Evolutionary conservation across 176 grass and related monocot genomes (phyloP).

Genomic region (Eleusine coracana): DNA sequence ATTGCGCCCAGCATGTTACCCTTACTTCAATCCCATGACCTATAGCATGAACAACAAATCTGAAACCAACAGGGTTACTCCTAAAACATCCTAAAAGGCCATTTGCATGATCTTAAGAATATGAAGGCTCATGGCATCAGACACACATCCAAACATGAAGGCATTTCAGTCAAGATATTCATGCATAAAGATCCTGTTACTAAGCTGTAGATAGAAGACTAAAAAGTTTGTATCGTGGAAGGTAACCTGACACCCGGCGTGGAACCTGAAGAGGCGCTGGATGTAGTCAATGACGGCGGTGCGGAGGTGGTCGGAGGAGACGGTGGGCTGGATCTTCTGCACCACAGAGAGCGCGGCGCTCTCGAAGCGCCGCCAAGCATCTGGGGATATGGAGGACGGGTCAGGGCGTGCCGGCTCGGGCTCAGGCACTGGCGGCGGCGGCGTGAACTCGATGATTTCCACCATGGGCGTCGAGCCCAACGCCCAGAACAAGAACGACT

Average conservation of each 20-base stretch:
- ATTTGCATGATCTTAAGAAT: constrained; percentile 10
- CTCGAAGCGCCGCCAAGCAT: constrained; percentile 67
- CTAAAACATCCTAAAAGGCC: not conserved
- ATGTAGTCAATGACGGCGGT: constrained; percentile 72
- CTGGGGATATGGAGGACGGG: constrained; percentile 51
- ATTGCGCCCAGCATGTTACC: not conserved
- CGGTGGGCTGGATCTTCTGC: constrained; percentile 68
- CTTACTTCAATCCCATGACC: constrained; percentile 4
- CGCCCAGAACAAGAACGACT: constrained; percentile 6
- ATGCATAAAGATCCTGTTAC: not conserved
- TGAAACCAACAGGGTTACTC: not conserved
- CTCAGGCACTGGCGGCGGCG: constrained; percentile 27
- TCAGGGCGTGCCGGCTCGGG: constrained; percentile 49
- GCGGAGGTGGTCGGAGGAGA: constrained; percentile 63
- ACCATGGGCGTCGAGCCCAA: constrained; percentile 57
- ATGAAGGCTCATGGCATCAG: not conserved
- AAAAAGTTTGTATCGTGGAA: not conserved
- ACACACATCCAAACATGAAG: not conserved
- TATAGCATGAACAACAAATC: constrained; percentile 7
- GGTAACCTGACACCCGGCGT: constrained; percentile 49
- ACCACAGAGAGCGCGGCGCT: constrained; percentile 59
- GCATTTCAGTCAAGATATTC: not conserved
- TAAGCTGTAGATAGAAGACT: no score
- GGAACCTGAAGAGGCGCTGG: constrained; percentile 54
- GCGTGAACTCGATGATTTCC: constrained; percentile 57